phyloP scores from a whole-genome alignment of 441 rosid species.

The Populus hybrid region DNA sequence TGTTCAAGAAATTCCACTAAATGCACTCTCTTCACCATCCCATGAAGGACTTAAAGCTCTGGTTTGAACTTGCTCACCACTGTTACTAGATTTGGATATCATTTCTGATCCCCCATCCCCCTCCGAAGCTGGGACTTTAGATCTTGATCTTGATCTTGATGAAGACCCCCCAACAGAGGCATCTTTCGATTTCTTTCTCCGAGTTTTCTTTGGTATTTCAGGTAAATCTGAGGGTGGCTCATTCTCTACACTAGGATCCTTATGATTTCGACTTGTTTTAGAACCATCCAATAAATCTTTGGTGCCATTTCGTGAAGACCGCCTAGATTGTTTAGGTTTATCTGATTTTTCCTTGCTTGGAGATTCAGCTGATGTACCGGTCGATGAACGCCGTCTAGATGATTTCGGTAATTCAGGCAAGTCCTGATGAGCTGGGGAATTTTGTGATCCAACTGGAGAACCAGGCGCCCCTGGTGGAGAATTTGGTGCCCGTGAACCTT shows the following conservation, averaged over 20 bases:
- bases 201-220: slow-evolving; percentile 41
- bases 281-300: slow-evolving; percentile 25
- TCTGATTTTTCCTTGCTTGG: too few relatives aligned
- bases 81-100: not conserved
- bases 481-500: too few relatives aligned
- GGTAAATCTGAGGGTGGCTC: slow-evolving; percentile 30
- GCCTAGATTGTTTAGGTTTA: not conserved
- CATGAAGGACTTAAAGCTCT: slow-evolving; percentile 18
- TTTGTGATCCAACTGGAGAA: not conserved
- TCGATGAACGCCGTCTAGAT: slow-evolving; percentile 42
- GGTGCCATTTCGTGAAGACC: slow-evolving; percentile 38
- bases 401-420: slow-evolving; percentile 43
- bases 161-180: slow-evolving; percentile 16
- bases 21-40: slow-evolving; percentile 22
- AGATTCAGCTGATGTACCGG: slow-evolving; percentile 6
- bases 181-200: slow-evolving; percentile 60
- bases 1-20: slow-evolving; percentile 22
- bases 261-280: slow-evolving; percentile 8
- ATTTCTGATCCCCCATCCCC: not conserved
- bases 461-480: not conserved
- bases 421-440: slow-evolving; percentile 28
- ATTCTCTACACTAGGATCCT: slow-evolving; percentile 24
- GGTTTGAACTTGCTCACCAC: slow-evolving; percentile 10
- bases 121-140: slow-evolving; percentile 19
- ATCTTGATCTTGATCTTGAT: slow-evolving; percentile 25